phyloP scores from a whole-genome alignment of 352 stramenopile genomes.

The Phytophthora citrophthora region DNA sequence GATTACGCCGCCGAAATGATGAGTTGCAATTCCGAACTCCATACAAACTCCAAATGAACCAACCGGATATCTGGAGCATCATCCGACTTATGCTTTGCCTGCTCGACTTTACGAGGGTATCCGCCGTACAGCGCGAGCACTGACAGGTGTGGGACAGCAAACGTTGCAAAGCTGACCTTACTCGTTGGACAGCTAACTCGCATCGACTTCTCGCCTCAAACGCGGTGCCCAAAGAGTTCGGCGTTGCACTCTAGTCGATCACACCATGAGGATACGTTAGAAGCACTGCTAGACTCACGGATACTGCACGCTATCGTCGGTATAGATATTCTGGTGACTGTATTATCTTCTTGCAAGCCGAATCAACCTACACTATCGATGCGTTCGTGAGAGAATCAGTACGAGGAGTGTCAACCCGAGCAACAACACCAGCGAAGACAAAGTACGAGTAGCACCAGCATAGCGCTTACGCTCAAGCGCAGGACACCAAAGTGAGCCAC shows the following conservation, averaged over 20 bases:
- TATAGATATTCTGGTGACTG: conserved; percentile 36
- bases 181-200: conserved; percentile 34
- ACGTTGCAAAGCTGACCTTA: conserved; percentile 3
- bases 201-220: conserved; percentile 21
- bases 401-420: background rate
- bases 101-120: conserved; percentile 29
- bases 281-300: background rate
- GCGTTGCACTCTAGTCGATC: conserved; percentile 12
- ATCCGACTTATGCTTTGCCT: background rate
- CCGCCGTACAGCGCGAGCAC: conserved; percentile 10
- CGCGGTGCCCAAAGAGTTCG: conserved; percentile 2
- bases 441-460: conserved; percentile 17
- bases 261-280: conserved; percentile 19
- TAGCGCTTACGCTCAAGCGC: conserved; percentile 8
- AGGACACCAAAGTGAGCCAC: conserved; percentile 8
- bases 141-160: conserved; percentile 33
- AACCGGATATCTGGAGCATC: background rate
- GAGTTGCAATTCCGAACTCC: conserved; percentile 10
- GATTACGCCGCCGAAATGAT: conserved; percentile 30
- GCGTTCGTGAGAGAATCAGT: conserved; percentile 16
- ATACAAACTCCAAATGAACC: conserved; percentile 31
- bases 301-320: conserved; percentile 8
- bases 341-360: conserved; percentile 28
- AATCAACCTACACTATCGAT: conserved; percentile 34
- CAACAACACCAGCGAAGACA: conserved; percentile 1